Evolutionary conservation across 2,329 filamentous ascomycete species (phyloP), one percentile per base, ranked within the genome.

Genomic region (Microdochium bolleyi): DNA sequence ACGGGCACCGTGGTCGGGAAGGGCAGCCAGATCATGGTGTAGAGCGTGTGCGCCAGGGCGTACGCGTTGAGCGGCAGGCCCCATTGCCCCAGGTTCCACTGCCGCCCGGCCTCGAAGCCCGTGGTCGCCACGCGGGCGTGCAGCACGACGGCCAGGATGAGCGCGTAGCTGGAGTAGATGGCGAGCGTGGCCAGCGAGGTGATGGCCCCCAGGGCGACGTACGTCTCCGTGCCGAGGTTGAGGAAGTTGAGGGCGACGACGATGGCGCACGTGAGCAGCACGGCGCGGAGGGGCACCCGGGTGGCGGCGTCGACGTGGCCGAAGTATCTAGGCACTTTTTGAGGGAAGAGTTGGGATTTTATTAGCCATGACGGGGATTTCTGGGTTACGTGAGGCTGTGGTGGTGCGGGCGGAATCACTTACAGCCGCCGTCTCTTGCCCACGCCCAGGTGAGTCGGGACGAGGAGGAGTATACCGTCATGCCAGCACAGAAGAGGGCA

Each of bases 101-200:
- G n/a, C n/a, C n/a, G 62, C 57, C 67, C 64, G 30, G 65, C 56
- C 11, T 53, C 32, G 52, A 62, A 55, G 1, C 55, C 59, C 0
- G 55, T 56, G 21, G 49, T 53, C n/a, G 24, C 16, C 24, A 72
- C 57, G 0, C 67, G 66, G 3, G 63, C 65, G 10, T 62, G 55
- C 11, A 70, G 57, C 57, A 70, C 66, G 51, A 64, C 62, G 49
- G 51, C 55, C 48, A 73, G 68, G 7, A 69, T 67, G 32, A 72
- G 67, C 19, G 71, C 60, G 56, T 73, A 73, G 13, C 67, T 72
- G 3, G 65, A 57, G 53, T 67, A 68, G n/a, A 72, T 59, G 5
- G 65, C 62, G 37, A 69, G 60, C 30, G 66, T 67, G 19, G 66
- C 66, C 22, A 74, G 61, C 2, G 70, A 64, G 10, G 69, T 64